Conservation (phyloP, 495 filamentous ascomycete genomes). For the Xylaria nigripes region DNA sequence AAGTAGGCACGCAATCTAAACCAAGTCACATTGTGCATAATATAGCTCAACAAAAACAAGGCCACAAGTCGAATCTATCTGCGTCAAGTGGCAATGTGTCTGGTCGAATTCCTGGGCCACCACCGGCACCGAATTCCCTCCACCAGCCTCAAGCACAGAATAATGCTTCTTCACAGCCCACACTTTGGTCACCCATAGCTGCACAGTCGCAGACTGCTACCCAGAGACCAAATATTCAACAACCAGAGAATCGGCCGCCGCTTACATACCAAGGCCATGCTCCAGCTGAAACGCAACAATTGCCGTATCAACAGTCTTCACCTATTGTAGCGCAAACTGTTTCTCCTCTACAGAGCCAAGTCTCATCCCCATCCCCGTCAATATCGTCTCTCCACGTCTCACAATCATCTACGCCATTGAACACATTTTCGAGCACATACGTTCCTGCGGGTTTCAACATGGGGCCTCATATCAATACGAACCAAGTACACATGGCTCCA, state of each 20-base stretch:
- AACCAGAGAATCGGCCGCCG: neutral
- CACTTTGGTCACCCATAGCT: neutral
- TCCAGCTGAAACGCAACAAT: constrained; percentile 4
- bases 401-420: constrained; percentile 21
- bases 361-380: constrained; percentile 22
- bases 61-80: neutral
- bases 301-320: constrained; percentile 5
- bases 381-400: constrained; percentile 19
- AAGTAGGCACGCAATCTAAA: neutral
- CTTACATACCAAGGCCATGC: neutral
- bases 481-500: constrained; percentile 4
- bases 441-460: constrained; percentile 1
- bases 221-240: constrained; percentile 2
- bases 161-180: neutral
- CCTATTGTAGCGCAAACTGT: constrained; percentile 14
- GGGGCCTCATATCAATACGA: constrained; percentile 6
- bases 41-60: constrained; percentile 1
- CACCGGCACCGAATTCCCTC: neutral
- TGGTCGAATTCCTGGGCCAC: neutral
- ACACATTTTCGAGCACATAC: constrained; percentile 8
- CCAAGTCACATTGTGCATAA: neutral
- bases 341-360: constrained; percentile 24
- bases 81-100: neutral
- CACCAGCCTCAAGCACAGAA: neutral
- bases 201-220: neutral